These are phyloP conservation scores for Paecilomyces sp. DNA, from an alignment of 2,329 filamentous ascomycete species.

Conservation along the genomic window DNA sequence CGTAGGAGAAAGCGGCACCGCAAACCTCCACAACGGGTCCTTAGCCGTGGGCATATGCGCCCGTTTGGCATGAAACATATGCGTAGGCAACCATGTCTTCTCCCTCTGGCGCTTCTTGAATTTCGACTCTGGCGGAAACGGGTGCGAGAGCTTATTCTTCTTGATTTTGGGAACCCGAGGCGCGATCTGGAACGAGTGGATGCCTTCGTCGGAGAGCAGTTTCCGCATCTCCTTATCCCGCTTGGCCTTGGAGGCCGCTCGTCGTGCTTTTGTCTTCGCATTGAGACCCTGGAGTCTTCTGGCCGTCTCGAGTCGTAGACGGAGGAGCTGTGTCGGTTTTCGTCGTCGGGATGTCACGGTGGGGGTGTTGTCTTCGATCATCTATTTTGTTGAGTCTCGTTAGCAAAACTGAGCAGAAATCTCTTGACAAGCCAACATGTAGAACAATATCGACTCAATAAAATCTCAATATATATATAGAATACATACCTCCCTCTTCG, in stretches of 20 bases:
- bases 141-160: conserved; percentile 61
- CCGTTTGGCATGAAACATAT: conserved; percentile 87
- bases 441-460: not conserved
- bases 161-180: conserved; percentile 57
- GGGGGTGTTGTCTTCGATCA: conserved; percentile 86
- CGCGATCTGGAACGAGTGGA: conserved; percentile 28
- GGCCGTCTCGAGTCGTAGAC: conserved; percentile 64
- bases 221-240: conserved; percentile 21
- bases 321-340: conserved; percentile 38
- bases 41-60: conserved; percentile 78
- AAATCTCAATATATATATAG: not conserved
- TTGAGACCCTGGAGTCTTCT: conserved; percentile 60
- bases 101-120: conserved; percentile 78
- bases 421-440: not conserved
- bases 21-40: conserved; percentile 82
- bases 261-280: conserved; percentile 33
- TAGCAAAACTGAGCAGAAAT: not conserved
- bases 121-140: conserved; percentile 55
- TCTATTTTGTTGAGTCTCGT: conserved; percentile 40
- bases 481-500: conserved; percentile 50
- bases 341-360: conserved; percentile 55
- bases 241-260: conserved; percentile 37
- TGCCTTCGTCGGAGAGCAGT: conserved; percentile 15
- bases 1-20: conserved; percentile 75
- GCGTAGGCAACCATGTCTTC: conserved; percentile 93